These are phyloP conservation scores for Zygoascus sp. DNA, from an alignment of 1,139 yeast genomes.

Conservation along the genomic window DNA sequence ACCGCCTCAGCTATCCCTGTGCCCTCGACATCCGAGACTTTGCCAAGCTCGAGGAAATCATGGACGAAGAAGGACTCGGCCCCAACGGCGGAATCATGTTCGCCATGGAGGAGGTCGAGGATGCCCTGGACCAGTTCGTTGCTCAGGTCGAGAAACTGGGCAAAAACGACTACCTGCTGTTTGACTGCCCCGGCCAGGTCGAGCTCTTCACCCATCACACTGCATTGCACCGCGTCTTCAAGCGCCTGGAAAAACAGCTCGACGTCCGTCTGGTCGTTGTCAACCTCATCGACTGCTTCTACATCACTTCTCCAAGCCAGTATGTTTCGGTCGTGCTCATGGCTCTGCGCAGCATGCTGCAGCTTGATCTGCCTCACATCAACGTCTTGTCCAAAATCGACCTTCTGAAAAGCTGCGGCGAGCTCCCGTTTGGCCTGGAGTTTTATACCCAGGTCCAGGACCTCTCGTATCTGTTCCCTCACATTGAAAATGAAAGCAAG, in stretches of 20 bases:
- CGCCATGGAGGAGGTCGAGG: slow-evolving; percentile 65
- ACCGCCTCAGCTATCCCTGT: slow-evolving; percentile 71
- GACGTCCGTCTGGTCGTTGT: slow-evolving; percentile 81
- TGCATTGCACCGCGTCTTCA: slow-evolving; percentile 69
- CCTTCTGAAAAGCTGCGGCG: slow-evolving; percentile 62
- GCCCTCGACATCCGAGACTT: slow-evolving; percentile 86
- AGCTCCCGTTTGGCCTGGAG: slow-evolving; percentile 61
- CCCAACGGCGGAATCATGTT: slow-evolving; percentile 95
- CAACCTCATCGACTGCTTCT: slow-evolving; percentile 79
- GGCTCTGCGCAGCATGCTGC: slow-evolving; percentile 86
- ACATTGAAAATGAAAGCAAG: slow-evolving; percentile 62
- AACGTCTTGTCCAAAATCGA: slow-evolving; percentile 92
- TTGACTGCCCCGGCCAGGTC: slow-evolving; percentile 98
- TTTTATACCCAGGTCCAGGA: slow-evolving; percentile 93
- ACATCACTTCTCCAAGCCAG: slow-evolving; percentile 82
- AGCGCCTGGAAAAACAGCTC: slow-evolving; percentile 59
- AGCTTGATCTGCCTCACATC: slow-evolving; percentile 87
- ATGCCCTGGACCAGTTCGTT: slow-evolving; percentile 56
- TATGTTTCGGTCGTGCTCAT: slow-evolving; percentile 79
- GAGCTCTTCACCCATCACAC: slow-evolving; percentile 92
- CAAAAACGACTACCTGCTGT: slow-evolving; percentile 64
- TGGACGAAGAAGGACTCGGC: slow-evolving; percentile 77
- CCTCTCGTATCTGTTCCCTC: slow-evolving; percentile 61
- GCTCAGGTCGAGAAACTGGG: slow-evolving; percentile 55
- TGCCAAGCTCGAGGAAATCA: slow-evolving; percentile 80